Evolutionary conservation across 176 grass and related monocot species (phyloP), one percentile per base, ranked within the genome.

Genomic region (Lolium rigidum): DNA sequence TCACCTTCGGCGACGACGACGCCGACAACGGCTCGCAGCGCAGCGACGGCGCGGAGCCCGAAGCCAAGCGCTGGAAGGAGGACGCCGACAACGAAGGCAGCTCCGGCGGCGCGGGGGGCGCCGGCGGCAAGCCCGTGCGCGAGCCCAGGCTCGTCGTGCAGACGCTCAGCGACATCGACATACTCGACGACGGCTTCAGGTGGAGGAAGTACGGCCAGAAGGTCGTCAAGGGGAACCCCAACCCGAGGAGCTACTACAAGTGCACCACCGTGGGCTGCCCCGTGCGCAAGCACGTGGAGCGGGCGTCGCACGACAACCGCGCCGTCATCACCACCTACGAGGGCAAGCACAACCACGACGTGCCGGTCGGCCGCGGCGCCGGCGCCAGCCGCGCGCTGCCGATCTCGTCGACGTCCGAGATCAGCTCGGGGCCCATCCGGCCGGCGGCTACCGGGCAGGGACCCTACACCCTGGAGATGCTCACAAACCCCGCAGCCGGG

Each of bases 221-320:
- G 71, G 89, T 94, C 2, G 93, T 94, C 13, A 94, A 94, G 82
- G 90, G 93, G 10, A 94, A 94, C 35, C 93, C 93, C 0, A 94
- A 94, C 80, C 90, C 90, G 3, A 77, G 93, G 85, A 94, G 93
- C 93, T 94, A 94, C 87, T 94, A 94, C 93, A 94, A 94, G 69
- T 94, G 93, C 93, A 94, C 93, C 10, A 90, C 90, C 26, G 35
- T 16, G 2, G 93, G 90, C 0, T 94, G 93, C 87, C 90, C 93
- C 25, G 93, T 94, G 79, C 86, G 93, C 9, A 94, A 94, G 90
- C 93, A 94, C 69, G 93, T 94, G 20, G 93, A 94, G 87, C 85
- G 93, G 61, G 93, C 93, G 10, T 80, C 68, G 16, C 78, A 94
- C 6, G 93, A 94, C 86, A 13, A 20, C 10, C 88, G 93, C 71